Base-by-base conservation (phyloP, 1,284 basidiomycete genomes). In the Ceratobasidium sp. region DNA sequence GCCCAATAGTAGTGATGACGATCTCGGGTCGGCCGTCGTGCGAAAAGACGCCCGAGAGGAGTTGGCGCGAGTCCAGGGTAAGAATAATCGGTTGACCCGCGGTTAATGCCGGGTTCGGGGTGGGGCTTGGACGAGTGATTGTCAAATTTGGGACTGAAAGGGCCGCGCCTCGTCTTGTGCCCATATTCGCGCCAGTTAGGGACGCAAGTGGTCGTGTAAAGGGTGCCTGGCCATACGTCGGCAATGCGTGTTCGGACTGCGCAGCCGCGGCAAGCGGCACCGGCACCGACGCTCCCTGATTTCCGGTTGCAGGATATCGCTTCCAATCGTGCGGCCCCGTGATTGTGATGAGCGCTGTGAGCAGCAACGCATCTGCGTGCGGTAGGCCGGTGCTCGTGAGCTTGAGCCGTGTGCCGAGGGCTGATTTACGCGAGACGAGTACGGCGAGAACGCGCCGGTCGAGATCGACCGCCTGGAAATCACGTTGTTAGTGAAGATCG, bases 191-290 rank as follows among this genome's bases (percentile, higher is more conserved):
- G 29, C 53, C 53, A 11, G 51, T 69, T 37, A 72, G 37, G 2
- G 68, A 72, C 2, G 68, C 68, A 51, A 72, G 68, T 9, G 68
- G 68, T n/a, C 68, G 54, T n/a, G 68, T 72, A 46, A 72, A 72
- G 5, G 68, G 56, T 9, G 68, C 68, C 51, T 72, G 56, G 11
- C 68, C 54, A 51, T 72, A 72, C 27, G 43, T 72, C 41, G 68
- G 68, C 24, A 72, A 41, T n/a, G 53, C 51, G 34, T 69, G 68
- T 46, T 72, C 68, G 16, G 68, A 72, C 29, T 46, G 39, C 43
- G 41, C 29, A 29, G 68, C 56, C 0, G 48, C 41, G 14, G 41
- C 37, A 4, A 58, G 22, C 8, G 27, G 66, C 22, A 29, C 22
- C 49, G 34, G 51, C 11, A 22, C 53, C 27, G 22, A 16, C 9